Conservation (phyloP, 2,329 filamentous ascomycete species). For the Chaetothyriales sp. region DNA sequence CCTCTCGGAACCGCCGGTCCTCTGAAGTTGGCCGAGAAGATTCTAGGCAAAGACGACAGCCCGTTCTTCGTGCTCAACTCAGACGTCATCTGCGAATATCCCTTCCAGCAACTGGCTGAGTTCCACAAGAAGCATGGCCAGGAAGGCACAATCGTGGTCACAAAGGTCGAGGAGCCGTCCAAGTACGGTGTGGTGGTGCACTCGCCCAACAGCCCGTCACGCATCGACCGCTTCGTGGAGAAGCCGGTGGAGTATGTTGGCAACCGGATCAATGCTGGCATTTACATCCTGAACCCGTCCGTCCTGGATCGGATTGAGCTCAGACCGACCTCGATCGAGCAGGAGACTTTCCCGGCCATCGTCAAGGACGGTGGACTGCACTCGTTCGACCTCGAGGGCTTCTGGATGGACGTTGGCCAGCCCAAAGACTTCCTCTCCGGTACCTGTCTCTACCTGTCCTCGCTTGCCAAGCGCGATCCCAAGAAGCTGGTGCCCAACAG, state of each 20-base stretch:
- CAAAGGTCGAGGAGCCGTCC: conserved; percentile 96
- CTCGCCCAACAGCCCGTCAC: conserved; percentile 76
- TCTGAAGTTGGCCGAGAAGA: conserved; percentile 84
- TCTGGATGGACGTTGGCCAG: conserved; percentile 99
- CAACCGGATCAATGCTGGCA: conserved; percentile 96
- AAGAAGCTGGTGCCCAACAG: conserved; percentile 61
- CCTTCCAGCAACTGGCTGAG: conserved; percentile 72
- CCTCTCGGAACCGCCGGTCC: conserved; percentile 89
- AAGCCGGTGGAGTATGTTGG: conserved; percentile 98
- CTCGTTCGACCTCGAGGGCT: conserved; percentile 90
- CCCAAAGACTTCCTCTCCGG: conserved; percentile 96
- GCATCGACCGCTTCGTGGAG: conserved; percentile 98
- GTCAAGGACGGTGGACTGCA: conserved; percentile 79
- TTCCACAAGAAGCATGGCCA: conserved; percentile 91
- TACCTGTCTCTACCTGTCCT: conserved; percentile 90
- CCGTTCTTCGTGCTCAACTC: conserved; percentile 99
- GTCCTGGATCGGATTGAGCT: conserved; percentile 86
- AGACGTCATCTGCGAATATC: conserved; percentile 95
- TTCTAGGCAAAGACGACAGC: conserved; percentile 78
- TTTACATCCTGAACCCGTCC: conserved; percentile 93
- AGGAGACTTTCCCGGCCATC: conserved; percentile 95
- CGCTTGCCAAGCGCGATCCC: conserved; percentile 74
- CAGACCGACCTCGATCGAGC: conserved; percentile 91
- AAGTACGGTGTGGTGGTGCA: conserved; percentile 98
- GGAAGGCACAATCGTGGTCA: conserved; percentile 95